Evolutionary conservation across 139 green algal species (phyloP).

Genomic region (Astrephomene gubernaculifera): DNA sequence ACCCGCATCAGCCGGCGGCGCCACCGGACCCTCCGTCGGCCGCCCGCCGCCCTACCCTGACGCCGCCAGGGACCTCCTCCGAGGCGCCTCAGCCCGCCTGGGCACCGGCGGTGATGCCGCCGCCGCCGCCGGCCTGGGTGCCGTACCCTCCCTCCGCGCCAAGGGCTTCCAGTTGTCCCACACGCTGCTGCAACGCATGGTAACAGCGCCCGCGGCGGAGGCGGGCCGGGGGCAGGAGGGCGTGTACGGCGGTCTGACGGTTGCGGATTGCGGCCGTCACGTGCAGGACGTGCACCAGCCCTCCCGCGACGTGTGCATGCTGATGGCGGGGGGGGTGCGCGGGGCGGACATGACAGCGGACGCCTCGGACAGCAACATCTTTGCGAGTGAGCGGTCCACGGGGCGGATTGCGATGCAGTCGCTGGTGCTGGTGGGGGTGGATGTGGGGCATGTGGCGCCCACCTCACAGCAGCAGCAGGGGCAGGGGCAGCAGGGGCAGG

Average conservation of each 20-base stretch:
- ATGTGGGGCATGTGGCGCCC: neutral
- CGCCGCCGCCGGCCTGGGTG: neutral
- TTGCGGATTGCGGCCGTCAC: slow-evolving; percentile 34
- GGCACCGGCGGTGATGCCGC: neutral
- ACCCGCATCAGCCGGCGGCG: neutral
- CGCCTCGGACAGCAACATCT: slow-evolving; percentile 12
- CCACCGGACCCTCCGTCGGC: neutral
- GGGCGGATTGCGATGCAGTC: slow-evolving; percentile 35
- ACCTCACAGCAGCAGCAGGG: neutral
- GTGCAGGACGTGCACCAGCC: slow-evolving; percentile 47
- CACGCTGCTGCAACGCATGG: slow-evolving; percentile 43
- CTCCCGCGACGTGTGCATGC: slow-evolving; percentile 43
- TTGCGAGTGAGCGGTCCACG: slow-evolving; percentile 31
- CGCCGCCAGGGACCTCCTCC: too few species aligned
- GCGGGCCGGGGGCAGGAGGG: slow-evolving; percentile 3
- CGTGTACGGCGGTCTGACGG: slow-evolving; percentile 22
- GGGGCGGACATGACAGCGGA: slow-evolving; percentile 5
- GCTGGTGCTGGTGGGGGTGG: slow-evolving; percentile 24
- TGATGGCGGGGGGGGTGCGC: slow-evolving; percentile 34
- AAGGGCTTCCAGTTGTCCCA: slow-evolving; percentile 39
- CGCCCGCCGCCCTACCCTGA: too few species aligned
- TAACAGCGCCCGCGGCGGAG: neutral
- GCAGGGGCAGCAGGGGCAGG: neutral
- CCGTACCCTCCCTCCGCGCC: slow-evolving; percentile 29
- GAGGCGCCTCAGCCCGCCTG: neutral